Evolutionary conservation across 345 rosid genomes (phyloP).

Genomic region (Punica granatum): DNA sequence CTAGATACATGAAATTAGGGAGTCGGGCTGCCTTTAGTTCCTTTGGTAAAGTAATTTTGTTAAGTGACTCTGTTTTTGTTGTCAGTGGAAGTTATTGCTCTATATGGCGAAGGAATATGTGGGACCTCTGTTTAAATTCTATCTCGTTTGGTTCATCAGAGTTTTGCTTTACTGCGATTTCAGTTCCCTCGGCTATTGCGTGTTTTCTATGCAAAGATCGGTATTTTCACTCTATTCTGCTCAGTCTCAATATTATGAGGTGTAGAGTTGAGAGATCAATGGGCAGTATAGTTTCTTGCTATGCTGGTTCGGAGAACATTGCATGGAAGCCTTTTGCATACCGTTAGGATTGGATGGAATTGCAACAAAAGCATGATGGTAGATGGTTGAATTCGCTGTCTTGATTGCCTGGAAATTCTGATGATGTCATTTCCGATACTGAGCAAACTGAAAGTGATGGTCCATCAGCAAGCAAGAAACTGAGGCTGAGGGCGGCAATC

Average conservation of each 20-base stretch:
- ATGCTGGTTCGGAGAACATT: no score
- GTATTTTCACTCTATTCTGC: not conserved
- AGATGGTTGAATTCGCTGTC: no score
- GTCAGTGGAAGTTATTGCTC: not conserved
- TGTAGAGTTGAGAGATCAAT: not conserved
- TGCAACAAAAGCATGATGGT: no score
- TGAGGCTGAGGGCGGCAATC: no score
- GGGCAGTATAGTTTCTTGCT: no score
- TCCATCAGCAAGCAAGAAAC: no score
- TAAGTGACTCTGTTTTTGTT: not conserved
- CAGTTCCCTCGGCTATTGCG: not conserved
- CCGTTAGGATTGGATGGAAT: no score
- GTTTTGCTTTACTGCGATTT: not conserved
- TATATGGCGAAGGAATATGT: not conserved
- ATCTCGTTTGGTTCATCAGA: not conserved
- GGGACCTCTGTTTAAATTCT: not conserved
- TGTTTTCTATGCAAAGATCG: not conserved
- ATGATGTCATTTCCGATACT: no score
- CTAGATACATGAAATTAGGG: conserved; percentile 11
- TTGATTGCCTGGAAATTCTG: no score
- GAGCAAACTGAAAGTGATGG: no score
- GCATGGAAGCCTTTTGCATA: no score
- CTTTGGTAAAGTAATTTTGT: conserved; percentile 20
- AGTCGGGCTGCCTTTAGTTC: conserved; percentile 1
- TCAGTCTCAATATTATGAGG: not conserved